Conservation (phyloP, 2,329 filamentous ascomycete genomes). For the Blastomyces silverae region DNA sequence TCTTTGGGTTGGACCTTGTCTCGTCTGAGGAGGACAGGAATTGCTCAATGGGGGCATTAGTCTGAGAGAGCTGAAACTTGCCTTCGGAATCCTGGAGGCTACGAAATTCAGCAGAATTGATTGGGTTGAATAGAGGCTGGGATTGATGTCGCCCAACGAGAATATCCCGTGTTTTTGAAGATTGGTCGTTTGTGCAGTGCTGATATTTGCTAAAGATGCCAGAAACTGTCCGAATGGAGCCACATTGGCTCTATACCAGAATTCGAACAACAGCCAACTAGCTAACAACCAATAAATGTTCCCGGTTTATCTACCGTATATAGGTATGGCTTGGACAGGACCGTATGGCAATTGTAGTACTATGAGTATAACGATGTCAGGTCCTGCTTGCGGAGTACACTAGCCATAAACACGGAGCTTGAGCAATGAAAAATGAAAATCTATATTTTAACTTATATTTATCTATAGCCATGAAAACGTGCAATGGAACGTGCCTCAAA, state of each 20-base stretch:
- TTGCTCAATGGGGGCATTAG: constrained; percentile 6
- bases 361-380: too few relatives aligned
- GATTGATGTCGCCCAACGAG: background rate
- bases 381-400: too few relatives aligned
- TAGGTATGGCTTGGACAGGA: background rate
- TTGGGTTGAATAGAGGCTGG: background rate
- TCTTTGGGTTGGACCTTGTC: background rate
- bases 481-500: background rate
- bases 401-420: too few relatives aligned
- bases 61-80: background rate
- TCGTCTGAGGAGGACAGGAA: background rate
- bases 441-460: too few relatives aligned
- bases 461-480: background rate
- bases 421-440: too few relatives aligned
- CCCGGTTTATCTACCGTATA: background rate
- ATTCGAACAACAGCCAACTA: background rate
- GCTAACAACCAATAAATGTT: background rate
- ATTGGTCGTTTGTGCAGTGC: background rate
- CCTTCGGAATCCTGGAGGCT: background rate
- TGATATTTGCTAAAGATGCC: too few relatives aligned
- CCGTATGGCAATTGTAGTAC: too few relatives aligned
- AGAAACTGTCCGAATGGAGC: too few relatives aligned
- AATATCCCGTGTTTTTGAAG: background rate
- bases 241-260: background rate
- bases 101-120: background rate